Conservation (phyloP, 345 rosid species). For the Camelina sativa region DNA sequence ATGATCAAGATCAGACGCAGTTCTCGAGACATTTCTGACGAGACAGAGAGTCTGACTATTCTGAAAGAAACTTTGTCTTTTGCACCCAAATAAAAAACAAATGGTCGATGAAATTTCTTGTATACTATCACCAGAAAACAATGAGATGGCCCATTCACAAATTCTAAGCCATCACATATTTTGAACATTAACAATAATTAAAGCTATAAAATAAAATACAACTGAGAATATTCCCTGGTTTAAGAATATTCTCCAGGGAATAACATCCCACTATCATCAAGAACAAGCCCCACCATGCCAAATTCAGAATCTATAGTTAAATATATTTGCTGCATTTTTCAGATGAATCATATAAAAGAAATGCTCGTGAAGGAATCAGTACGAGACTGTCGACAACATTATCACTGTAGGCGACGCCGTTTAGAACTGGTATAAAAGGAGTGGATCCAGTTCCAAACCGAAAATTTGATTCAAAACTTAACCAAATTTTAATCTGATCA, state of each 20-base stretch:
- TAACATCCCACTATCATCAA: neutral
- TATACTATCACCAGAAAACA: constrained; percentile 11
- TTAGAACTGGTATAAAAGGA: neutral
- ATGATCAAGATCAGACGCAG: constrained; percentile 21
- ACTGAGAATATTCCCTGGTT: neutral
- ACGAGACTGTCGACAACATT: neutral
- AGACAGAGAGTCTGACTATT: constrained; percentile 14
- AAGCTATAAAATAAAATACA: neutral
- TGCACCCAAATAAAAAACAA: neutral
- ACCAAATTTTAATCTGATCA: neutral
- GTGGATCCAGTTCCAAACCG: neutral
- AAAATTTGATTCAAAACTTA: neutral
- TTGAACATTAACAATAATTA: neutral
- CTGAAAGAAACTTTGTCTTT: constrained; percentile 5
- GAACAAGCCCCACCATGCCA: neutral
- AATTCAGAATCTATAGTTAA: neutral
- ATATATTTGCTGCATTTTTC: no score
- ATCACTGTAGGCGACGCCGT: neutral
- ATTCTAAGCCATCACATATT: constrained; percentile 11
- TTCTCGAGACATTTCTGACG: constrained; percentile 8
- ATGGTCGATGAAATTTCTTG: constrained; percentile 12
- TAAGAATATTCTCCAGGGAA: constrained; percentile 21
- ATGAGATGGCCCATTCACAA: neutral
- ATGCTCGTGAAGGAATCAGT: neutral
- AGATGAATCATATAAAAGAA: neutral